Conservation (phyloP, 2,329 filamentous ascomycete species). For the Aspergillus tubingensis region DNA sequence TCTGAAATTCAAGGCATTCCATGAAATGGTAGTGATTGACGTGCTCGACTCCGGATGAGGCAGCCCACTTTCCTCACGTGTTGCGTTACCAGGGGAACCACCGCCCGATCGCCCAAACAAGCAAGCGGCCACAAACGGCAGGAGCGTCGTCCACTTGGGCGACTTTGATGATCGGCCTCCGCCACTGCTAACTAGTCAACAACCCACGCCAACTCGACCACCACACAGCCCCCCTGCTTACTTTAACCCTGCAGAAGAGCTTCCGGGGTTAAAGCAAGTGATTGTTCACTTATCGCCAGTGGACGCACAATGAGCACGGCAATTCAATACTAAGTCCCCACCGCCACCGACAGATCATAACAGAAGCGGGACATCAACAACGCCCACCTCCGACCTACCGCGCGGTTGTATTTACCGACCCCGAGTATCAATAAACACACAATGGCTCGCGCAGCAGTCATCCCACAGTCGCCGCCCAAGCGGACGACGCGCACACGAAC, state of each 20-base stretch:
- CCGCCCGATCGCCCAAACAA: constrained; percentile 13
- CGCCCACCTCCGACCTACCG: not conserved
- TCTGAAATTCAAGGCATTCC: not conserved
- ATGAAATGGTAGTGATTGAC: not conserved
- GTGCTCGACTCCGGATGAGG: not conserved
- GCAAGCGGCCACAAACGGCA: constrained; percentile 8
- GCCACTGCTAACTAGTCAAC: not conserved
- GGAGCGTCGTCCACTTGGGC: constrained; percentile 2
- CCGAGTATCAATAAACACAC: not conserved
- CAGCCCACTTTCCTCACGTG: constrained; percentile 7
- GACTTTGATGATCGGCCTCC: not conserved
- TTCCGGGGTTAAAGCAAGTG: not conserved
- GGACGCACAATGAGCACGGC: constrained; percentile 13
- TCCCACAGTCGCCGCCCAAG: constrained; percentile 25
- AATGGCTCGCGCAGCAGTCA: constrained; percentile 31
- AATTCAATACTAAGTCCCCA: not conserved
- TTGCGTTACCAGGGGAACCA: constrained; percentile 12
- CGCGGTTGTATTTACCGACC: not conserved
- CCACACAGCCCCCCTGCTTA: not conserved
- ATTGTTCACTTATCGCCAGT: not conserved
- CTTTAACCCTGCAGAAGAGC: constrained; percentile 2
- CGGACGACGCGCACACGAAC: constrained; percentile 23
- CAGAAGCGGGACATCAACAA: constrained; percentile 2
- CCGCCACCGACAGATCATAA: not conserved
- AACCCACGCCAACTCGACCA: not conserved